phyloP scores from a whole-genome alignment of 805 yeast species.

The Saturnispora galanensis region DNA sequence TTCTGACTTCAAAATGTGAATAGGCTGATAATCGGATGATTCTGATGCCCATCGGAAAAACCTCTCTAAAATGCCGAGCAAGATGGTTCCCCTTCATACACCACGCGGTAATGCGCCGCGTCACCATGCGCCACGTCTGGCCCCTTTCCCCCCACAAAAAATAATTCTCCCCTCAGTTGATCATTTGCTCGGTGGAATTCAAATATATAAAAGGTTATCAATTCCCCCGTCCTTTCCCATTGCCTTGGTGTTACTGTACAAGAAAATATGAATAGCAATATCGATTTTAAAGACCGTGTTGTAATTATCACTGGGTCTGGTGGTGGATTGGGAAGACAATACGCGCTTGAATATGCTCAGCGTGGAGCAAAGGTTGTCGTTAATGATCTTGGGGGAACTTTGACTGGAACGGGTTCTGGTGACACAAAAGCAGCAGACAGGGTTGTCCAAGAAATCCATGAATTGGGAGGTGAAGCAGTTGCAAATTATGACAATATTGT shows the following conservation, averaged over 20 bases:
- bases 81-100: too few relatives aligned
- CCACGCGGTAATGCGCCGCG: neutral
- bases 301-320: slow-evolving; percentile 96
- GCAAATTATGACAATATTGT: slow-evolving; percentile 90
- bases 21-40: neutral
- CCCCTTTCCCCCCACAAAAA: slow-evolving; percentile 3
- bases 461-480: slow-evolving; percentile 75
- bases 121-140: neutral
- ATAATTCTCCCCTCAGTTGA: slow-evolving; percentile 1
- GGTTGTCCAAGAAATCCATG: slow-evolving; percentile 64
- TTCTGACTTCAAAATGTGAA: too few relatives aligned
- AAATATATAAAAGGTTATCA: slow-evolving; percentile 3
- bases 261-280: neutral
- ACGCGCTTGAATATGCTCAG: slow-evolving; percentile 77
- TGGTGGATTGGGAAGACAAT: slow-evolving; percentile 87
- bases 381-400: slow-evolving; percentile 84
- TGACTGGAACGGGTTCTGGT: slow-evolving; percentile 62
- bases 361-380: slow-evolving; percentile 95
- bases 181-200: slow-evolving; percentile 9
- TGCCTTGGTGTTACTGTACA: neutral
- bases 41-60: neutral
- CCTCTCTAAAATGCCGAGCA: too few relatives aligned
- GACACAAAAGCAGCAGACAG: slow-evolving; percentile 78
- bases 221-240: neutral
- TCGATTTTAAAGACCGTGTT: slow-evolving; percentile 30